These are phyloP conservation scores for Haematococcus sp. DNA, from an alignment of 139 green algal genomes.

Conservation along the genomic window DNA sequence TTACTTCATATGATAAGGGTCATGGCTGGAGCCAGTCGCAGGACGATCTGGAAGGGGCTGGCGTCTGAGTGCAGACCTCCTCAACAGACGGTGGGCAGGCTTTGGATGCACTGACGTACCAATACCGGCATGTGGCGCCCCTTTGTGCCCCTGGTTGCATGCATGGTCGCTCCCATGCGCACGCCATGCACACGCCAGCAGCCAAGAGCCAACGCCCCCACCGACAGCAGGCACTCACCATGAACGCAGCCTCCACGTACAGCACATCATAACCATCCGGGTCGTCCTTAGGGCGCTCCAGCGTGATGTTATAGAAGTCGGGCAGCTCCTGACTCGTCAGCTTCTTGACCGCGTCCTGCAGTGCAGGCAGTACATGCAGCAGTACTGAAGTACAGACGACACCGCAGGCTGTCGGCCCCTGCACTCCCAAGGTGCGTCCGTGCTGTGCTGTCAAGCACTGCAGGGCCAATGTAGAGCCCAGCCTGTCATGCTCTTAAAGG, in stretches of 20 bases:
- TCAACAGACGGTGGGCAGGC: too few relatives aligned
- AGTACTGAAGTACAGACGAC: background rate
- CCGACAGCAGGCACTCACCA: too few relatives aligned
- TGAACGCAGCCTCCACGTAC: slow-evolving; percentile 90
- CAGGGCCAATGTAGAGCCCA: too few relatives aligned
- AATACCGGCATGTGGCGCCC: too few relatives aligned
- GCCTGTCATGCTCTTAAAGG: too few relatives aligned
- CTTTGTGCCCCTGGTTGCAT: background rate
- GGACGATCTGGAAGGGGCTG: background rate
- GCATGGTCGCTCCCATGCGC: background rate
- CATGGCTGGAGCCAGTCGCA: background rate
- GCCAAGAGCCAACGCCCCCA: too few relatives aligned
- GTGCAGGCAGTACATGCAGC: background rate
- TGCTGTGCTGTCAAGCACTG: too few relatives aligned
- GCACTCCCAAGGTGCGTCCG: too few relatives aligned
- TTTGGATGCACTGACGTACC: background rate
- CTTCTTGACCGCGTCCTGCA: slow-evolving; percentile 51
- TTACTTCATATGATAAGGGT: background rate
- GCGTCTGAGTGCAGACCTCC: too few relatives aligned
- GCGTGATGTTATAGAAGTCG: slow-evolving; percentile 95
- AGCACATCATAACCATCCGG: slow-evolving; percentile 79
- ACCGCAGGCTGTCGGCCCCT: background rate
- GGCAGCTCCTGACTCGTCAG: slow-evolving; percentile 62
- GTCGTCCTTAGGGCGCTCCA: slow-evolving; percentile 76
- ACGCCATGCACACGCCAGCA: background rate